Percentiles rank a stretch among this genome's conserved stretches.
These are phyloP conservation scores for Backusella parvicylindrica DNA, from an alignment of 192 early-diverging fungal genomes.

Conservation along the genomic window DNA sequence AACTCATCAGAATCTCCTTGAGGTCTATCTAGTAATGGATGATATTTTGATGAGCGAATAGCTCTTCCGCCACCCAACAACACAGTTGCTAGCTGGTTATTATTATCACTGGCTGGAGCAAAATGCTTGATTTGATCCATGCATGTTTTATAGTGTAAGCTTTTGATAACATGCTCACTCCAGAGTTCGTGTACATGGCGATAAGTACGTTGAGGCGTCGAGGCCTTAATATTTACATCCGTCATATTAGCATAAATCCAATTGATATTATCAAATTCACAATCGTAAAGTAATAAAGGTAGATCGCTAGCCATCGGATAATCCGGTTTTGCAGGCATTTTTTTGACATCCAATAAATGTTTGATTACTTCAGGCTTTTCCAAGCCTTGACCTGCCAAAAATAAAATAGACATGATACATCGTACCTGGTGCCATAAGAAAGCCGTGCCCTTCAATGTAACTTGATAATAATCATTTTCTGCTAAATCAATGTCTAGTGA, in stretches of 20 bases:
- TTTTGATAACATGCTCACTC: slow-evolving; percentile 43
- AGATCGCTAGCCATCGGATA: slow-evolving; percentile 91
- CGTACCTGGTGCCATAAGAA: slow-evolving; percentile 99
- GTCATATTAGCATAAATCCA: slow-evolving; percentile 50
- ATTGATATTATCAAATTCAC: slow-evolving; percentile 61
- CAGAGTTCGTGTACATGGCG: slow-evolving; percentile 47
- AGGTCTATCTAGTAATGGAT: slow-evolving; percentile 10
- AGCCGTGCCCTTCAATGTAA: slow-evolving; percentile 80
- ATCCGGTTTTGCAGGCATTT: slow-evolving; percentile 67
- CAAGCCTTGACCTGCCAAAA: slow-evolving; percentile 77
- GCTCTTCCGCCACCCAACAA: slow-evolving; percentile 17
- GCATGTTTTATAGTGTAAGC: slow-evolving; percentile 38
- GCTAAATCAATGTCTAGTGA: slow-evolving; percentile 57
- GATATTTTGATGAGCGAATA: slow-evolving; percentile 13
- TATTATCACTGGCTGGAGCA: not conserved
- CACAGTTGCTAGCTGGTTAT: not conserved
- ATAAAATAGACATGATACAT: slow-evolving; percentile 90
- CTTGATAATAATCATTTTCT: slow-evolving; percentile 47
- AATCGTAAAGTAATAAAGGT: slow-evolving; percentile 90
- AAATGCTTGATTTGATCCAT: slow-evolving; percentile 8
- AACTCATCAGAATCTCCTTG: slow-evolving; percentile 27
- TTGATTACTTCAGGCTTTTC: slow-evolving; percentile 72
- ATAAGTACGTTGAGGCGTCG: slow-evolving; percentile 36
- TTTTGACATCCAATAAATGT: slow-evolving; percentile 62
- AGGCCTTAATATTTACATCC: slow-evolving; percentile 20